phyloP scores from a whole-genome alignment of 2,329 filamentous ascomycete genomes.

The Aspergillus uvarum region DNA sequence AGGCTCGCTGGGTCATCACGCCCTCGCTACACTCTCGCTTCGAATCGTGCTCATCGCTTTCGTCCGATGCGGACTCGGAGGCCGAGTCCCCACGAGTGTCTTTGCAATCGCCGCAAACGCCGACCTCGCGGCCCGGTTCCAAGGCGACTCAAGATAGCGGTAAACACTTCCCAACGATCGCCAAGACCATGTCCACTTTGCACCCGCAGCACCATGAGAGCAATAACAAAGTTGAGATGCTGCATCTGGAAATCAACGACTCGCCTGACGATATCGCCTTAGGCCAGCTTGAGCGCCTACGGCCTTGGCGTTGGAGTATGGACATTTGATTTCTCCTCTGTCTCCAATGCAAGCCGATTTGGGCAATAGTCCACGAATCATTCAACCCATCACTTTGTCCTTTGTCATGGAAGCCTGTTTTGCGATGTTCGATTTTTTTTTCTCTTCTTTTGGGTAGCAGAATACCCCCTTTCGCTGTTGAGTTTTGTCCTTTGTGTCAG shows the following conservation, averaged over 20 bases:
- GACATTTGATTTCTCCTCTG: conserved; percentile 35
- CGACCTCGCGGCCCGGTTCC: conserved; percentile 37
- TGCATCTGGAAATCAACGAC: conserved; percentile 41
- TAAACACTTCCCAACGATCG: conserved; percentile 31
- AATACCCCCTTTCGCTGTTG: conserved; percentile 7
- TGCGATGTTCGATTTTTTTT: not conserved
- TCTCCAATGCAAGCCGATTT: not conserved
- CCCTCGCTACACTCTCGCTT: conserved; percentile 29
- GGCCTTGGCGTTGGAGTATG: conserved; percentile 47
- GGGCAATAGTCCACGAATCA: not conserved
- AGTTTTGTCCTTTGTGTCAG: conserved; percentile 1
- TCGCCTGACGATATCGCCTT: conserved; percentile 29
- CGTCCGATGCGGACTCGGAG: conserved; percentile 27
- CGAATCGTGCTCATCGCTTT: conserved; percentile 33
- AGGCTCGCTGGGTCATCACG: conserved; percentile 24
- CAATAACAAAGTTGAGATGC: conserved; percentile 35
- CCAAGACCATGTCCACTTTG: conserved; percentile 35
- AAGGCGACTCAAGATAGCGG: conserved; percentile 35
- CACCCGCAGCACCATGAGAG: conserved; percentile 20
- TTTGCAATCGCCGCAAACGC: conserved; percentile 37
- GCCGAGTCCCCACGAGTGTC: conserved; percentile 27
- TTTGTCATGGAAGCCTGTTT: conserved; percentile 4
- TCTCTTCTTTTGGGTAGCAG: conserved; percentile 7
- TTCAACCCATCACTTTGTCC: not conserved
- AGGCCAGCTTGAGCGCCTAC: conserved; percentile 35